A percentile compares a stretch with the other conserved stretches of the same genome.
These are phyloP conservation scores for Circinella minor DNA, from an alignment of 371 early-diverging fungal genomes.

Conservation along the genomic window DNA sequence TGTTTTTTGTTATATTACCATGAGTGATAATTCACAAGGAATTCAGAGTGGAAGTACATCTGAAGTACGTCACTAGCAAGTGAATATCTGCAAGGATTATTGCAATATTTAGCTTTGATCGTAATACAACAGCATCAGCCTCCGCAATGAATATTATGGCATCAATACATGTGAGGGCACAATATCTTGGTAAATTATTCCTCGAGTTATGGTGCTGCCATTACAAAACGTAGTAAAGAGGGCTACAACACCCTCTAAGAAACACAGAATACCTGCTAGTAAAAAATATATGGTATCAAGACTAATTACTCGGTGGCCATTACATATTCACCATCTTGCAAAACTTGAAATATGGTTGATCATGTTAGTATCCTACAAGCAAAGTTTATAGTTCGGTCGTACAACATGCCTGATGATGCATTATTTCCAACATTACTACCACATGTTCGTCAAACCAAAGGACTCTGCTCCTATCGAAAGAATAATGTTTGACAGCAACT, in stretches of 20 bases:
- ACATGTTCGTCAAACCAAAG: neutral
- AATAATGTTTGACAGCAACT: neutral
- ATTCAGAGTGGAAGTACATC: no score
- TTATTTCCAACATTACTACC: neutral
- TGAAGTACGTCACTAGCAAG: no score
- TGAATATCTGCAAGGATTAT: no score
- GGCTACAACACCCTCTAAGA: neutral
- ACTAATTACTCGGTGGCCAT: conserved; percentile 16
- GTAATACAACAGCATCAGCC: neutral
- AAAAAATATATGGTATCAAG: conserved; percentile 19
- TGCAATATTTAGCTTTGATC: no score
- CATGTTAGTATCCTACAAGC: conserved; percentile 6
- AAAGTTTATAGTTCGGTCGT: neutral
- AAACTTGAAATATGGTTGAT: conserved; percentile 18
- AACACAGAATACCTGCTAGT: conserved; percentile 18
- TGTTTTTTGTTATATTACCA: no score
- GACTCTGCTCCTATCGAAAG: neutral
- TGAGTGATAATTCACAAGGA: no score
- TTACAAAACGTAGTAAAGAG: neutral
- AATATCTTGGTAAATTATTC: conserved; percentile 7
- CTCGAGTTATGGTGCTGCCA: conserved; percentile 16
- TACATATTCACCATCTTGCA: conserved; percentile 21
- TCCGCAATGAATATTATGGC: conserved; percentile 1
- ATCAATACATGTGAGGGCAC: neutral
- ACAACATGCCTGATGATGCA: neutral